Evolutionary conservation across 2,329 filamentous ascomycete genomes (phyloP).

Genomic region (Penicillium nordicum): DNA sequence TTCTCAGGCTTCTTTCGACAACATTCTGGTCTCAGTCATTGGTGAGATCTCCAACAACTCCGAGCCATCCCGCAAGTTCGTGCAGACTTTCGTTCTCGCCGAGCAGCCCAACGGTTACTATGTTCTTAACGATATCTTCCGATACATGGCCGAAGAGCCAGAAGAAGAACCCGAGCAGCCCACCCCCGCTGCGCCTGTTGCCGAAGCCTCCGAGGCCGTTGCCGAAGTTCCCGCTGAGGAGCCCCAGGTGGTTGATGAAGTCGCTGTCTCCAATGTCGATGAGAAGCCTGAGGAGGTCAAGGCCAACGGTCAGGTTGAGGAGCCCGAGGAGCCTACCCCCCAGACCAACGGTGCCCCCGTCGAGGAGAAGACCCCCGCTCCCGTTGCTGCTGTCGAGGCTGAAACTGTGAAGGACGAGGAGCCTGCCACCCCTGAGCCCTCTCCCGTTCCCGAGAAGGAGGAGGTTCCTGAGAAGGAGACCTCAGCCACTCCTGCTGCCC

Average conservation of each 20-base stretch:
- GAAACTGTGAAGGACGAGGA: slow-evolving; percentile 55
- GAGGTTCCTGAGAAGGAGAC: slow-evolving; percentile 53
- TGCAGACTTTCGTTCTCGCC: slow-evolving; percentile 95
- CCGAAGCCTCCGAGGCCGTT: slow-evolving; percentile 41
- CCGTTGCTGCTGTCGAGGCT: slow-evolving; percentile 33
- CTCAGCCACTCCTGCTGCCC: slow-evolving; percentile 47
- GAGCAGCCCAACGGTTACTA: slow-evolving; percentile 97
- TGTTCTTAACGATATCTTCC: slow-evolving; percentile 95
- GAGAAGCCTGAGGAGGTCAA: slow-evolving; percentile 69
- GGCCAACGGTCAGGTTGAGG: slow-evolving; percentile 44
- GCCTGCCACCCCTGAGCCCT: slow-evolving; percentile 61
- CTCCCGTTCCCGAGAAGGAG: slow-evolving; percentile 50
- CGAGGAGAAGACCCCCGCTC: slow-evolving; percentile 20
- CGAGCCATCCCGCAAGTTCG: slow-evolving; percentile 88
- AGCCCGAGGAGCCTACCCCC: slow-evolving; percentile 28
- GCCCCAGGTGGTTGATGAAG: slow-evolving; percentile 37
- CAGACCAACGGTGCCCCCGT: slow-evolving; percentile 36
- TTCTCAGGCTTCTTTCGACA: slow-evolving; percentile 85
- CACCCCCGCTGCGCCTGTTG: slow-evolving; percentile 34
- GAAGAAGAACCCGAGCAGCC: slow-evolving; percentile 54
- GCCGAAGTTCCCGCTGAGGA: slow-evolving; percentile 27
- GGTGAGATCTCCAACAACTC: slow-evolving; percentile 95
- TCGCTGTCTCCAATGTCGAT: slow-evolving; percentile 58
- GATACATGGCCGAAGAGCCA: slow-evolving; percentile 77
- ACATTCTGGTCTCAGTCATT: slow-evolving; percentile 97